phyloP scores from a whole-genome alignment of 305 asterid genomes.

The Solanum chacoense region DNA sequence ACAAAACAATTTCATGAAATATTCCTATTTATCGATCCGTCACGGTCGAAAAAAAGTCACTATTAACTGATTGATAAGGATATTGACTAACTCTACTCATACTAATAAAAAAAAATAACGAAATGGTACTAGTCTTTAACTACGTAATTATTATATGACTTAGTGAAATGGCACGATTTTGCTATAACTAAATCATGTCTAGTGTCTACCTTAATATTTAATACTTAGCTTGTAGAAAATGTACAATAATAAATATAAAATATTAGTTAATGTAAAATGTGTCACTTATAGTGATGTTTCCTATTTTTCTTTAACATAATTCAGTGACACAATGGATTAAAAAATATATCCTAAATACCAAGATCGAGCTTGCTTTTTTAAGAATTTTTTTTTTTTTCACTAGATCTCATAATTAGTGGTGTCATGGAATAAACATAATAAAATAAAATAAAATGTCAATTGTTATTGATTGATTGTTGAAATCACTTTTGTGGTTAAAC shows the following conservation, averaged over 20 bases:
- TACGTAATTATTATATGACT: neutral
- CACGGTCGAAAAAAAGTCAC: neutral
- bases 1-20: neutral
- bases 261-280: neutral
- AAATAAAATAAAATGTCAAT: neutral
- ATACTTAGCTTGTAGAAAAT: neutral
- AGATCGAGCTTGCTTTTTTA: neutral
- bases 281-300: neutral
- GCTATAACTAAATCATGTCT: neutral
- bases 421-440: neutral
- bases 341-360: neutral
- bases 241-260: neutral
- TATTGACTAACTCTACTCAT: neutral
- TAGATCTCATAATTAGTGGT: neutral
- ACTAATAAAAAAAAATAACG: neutral
- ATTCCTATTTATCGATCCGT: neutral
- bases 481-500: neutral
- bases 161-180: neutral
- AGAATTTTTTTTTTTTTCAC: neutral
- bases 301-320: neutral
- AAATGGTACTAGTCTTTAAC: neutral
- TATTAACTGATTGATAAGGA: neutral
- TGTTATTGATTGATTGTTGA: neutral
- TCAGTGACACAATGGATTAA: neutral
- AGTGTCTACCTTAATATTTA: neutral